Evolutionary conservation across 2,329 filamentous ascomycete genomes (phyloP).

Genomic region (Knufia fluminis): DNA sequence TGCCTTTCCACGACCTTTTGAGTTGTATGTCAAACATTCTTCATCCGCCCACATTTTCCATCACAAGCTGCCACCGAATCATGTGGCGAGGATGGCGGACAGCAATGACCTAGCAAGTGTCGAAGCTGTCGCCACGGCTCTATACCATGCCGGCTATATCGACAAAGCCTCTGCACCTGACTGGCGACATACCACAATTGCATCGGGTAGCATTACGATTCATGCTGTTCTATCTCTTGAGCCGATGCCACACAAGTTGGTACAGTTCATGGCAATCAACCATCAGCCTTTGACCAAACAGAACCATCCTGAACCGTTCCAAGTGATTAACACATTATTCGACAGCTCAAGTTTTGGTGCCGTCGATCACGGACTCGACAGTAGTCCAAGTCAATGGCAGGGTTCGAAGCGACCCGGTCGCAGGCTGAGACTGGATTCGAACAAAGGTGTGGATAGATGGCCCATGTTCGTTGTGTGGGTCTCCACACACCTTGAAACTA

Average conservation of each 20-base stretch:
- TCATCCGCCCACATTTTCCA: neutral
- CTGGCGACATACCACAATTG: conserved; percentile 66
- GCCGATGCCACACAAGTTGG: conserved; percentile 60
- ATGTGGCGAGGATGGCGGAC: neutral
- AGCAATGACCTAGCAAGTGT: neutral
- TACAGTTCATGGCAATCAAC: conserved; percentile 76
- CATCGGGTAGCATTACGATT: conserved; percentile 52
- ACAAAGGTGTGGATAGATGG: conserved; percentile 63
- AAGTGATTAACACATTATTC: conserved; percentile 71
- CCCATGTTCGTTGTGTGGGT: conserved; percentile 84
- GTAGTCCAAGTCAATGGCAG: conserved; percentile 24
- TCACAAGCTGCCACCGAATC: neutral
- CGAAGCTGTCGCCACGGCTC: neutral
- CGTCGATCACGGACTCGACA: conserved; percentile 28
- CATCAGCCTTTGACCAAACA: conserved; percentile 59
- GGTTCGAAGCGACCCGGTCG: conserved; percentile 23
- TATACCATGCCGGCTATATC: conserved; percentile 21
- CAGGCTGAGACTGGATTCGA: conserved; percentile 36
- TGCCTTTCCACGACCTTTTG: conserved; percentile 52
- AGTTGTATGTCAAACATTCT: conserved; percentile 43
- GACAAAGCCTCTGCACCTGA: conserved; percentile 34
- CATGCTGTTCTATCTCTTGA: conserved; percentile 59
- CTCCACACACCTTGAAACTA: conserved; percentile 26
- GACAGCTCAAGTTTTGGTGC: conserved; percentile 65
- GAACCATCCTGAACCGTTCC: conserved; percentile 50